Evolutionary conservation across 805 yeast species (phyloP).

Genomic region (Candida sakaeoensis): DNA sequence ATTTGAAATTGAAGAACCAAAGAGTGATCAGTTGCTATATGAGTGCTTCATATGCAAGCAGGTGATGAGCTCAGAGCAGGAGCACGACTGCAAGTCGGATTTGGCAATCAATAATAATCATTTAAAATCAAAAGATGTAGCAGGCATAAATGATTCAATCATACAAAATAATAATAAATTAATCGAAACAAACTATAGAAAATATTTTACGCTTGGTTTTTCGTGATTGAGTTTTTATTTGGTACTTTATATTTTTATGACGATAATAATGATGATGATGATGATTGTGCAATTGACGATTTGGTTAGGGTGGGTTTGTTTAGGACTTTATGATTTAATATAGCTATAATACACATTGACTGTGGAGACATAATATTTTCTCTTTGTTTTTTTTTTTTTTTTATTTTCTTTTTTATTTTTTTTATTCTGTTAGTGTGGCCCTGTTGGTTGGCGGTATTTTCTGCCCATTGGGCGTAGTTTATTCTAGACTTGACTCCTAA

Average conservation of each 20-base stretch:
- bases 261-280: not conserved
- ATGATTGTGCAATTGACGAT: no score
- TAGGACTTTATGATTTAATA: no score
- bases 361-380: no score
- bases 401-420: no score
- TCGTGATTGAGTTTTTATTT: not conserved
- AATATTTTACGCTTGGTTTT: constrained; percentile 17
- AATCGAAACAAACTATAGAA: constrained; percentile 21
- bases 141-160: constrained; percentile 6
- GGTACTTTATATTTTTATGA: not conserved
- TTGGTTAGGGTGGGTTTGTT: no score
- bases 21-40: constrained; percentile 11
- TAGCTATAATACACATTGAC: no score
- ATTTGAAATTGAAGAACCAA: not conserved
- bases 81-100: constrained; percentile 4
- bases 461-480: no score
- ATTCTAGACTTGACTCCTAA: no score
- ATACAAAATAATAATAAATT: constrained; percentile 15
- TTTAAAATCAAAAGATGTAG: not conserved
- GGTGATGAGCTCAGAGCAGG: constrained; percentile 1
- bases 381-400: no score
- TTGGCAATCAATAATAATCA: constrained; percentile 1
- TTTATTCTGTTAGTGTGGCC: no score
- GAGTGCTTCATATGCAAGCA: constrained; percentile 17
- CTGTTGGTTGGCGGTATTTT: no score